Evolutionary conservation across 139 green algal genomes (phyloP).

Genomic region (Haematococcus lacustris): DNA sequence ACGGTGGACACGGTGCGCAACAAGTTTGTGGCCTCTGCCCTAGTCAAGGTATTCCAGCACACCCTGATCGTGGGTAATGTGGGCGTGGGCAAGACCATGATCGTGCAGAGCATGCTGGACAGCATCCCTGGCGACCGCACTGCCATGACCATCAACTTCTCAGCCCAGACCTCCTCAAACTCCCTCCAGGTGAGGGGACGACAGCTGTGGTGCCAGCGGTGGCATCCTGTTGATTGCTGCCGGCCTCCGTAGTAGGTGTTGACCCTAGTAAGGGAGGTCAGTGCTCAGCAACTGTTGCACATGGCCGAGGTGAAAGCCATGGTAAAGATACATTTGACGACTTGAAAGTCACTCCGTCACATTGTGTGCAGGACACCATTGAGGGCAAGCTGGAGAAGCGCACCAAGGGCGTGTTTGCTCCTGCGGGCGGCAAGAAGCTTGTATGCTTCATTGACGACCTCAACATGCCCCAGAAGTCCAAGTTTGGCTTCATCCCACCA

Average conservation of each 20-base stretch:
- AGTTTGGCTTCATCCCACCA: conserved; percentile 78
- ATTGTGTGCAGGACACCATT: conserved; percentile 75
- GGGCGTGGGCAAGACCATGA: conserved; percentile 77
- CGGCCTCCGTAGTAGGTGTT: too few relatives aligned
- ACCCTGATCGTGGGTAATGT: conserved; percentile 65
- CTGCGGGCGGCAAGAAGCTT: conserved; percentile 63
- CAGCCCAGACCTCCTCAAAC: conserved; percentile 57
- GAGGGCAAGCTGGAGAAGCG: conserved; percentile 82
- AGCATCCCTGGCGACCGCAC: conserved; percentile 40
- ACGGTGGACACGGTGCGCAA: conserved; percentile 70
- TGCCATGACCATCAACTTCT: conserved; percentile 72
- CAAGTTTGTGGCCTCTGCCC: conserved; percentile 38
- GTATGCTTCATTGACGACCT: conserved; percentile 68
- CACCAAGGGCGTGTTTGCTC: conserved; percentile 76
- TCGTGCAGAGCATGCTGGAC: conserved; percentile 51
- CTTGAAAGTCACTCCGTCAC: too few relatives aligned
- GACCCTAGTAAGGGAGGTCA: too few relatives aligned
- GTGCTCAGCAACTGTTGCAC: too few relatives aligned
- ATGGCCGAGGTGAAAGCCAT: too few relatives aligned
- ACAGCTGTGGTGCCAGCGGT: too few relatives aligned
- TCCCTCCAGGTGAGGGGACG: conserved; percentile 51
- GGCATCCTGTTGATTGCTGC: too few relatives aligned
- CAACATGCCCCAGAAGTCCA: conserved; percentile 69
- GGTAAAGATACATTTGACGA: too few relatives aligned
- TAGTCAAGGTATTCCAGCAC: conserved; percentile 48